Evolutionary conservation across 108 stramenopile genomes (phyloP).

Genomic region (Cyclotella sp.): DNA sequence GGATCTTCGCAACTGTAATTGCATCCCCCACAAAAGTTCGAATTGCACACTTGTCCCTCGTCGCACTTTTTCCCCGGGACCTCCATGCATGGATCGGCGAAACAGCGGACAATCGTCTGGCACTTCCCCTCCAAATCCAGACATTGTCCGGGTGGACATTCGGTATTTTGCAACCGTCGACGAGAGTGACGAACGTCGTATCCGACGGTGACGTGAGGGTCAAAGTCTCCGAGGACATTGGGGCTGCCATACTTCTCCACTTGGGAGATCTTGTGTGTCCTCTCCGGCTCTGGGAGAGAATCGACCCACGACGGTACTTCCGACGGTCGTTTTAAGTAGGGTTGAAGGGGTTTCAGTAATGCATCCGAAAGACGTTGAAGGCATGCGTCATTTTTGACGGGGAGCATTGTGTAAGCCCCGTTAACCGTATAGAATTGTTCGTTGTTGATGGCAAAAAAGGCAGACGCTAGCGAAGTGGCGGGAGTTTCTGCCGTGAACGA

Average conservation of each 20-base stretch:
- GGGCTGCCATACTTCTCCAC: slow-evolving; percentile 50
- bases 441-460: slow-evolving; percentile 3
- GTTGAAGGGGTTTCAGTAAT: slow-evolving; percentile 18
- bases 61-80: neutral
- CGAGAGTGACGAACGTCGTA: slow-evolving; percentile 30
- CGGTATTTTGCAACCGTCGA: neutral
- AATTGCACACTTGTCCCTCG: neutral
- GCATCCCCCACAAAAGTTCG: neutral
- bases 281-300: slow-evolving; percentile 30
- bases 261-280: slow-evolving; percentile 24
- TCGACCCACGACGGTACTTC: slow-evolving; percentile 48
- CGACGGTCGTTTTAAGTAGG: slow-evolving; percentile 31
- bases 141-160: neutral
- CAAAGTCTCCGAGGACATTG: slow-evolving; percentile 51
- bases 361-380: slow-evolving; percentile 46
- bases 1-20: neutral
- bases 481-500: slow-evolving; percentile 6
- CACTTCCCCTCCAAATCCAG: neutral
- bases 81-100: neutral
- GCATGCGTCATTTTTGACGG: slow-evolving; percentile 26
- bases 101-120: neutral
- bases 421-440: slow-evolving; percentile 22
- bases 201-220: slow-evolving; percentile 60
- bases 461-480: neutral
- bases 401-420: slow-evolving; percentile 52